Conservation (phyloP, 225 moss, liverwort and hornwort species). For the Sphagnum tenellum region DNA sequence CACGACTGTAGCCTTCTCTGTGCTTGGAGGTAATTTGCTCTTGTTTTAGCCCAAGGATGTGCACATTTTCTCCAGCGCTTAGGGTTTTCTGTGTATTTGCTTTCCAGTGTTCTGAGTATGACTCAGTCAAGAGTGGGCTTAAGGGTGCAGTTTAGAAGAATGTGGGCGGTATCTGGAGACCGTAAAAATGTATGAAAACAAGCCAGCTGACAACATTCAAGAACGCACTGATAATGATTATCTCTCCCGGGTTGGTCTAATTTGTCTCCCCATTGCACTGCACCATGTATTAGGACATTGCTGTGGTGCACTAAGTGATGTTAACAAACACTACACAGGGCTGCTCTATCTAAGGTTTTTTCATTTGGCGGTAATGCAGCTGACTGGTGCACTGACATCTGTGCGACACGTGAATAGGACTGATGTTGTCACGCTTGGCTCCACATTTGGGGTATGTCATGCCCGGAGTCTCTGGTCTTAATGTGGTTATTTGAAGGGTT, state of each 20-base stretch:
- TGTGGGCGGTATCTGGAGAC: constrained; percentile 98
- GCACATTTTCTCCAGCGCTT: too few species aligned
- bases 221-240: constrained; percentile 98
- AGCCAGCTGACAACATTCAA: constrained; percentile 97
- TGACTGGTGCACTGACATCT: constrained; percentile 76
- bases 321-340: not conserved
- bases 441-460: constrained; percentile 63
- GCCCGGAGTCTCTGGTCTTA: too few species aligned
- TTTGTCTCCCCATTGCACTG: too few species aligned
- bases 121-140: constrained; percentile 2
- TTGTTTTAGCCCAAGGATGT: too few species aligned
- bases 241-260: constrained; percentile 60
- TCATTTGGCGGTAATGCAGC: constrained; percentile 38
- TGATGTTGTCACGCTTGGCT: constrained; percentile 80
- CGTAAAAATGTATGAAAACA: constrained; percentile 90
- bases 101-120: not conserved
- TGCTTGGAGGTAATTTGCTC: constrained; percentile 77
- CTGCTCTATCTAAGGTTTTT: constrained; percentile 5
- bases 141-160: constrained; percentile 77
- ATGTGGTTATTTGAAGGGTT: too few species aligned
- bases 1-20: constrained; percentile 97
- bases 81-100: too few species aligned
- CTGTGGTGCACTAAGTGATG: too few species aligned
- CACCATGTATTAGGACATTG: too few species aligned
- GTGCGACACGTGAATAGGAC: constrained; percentile 97